Evolutionary conservation across 2,329 filamentous ascomycete species (phyloP), one percentile per base, ranked within the genome.

Genomic region (Lizonia empirigonia): DNA sequence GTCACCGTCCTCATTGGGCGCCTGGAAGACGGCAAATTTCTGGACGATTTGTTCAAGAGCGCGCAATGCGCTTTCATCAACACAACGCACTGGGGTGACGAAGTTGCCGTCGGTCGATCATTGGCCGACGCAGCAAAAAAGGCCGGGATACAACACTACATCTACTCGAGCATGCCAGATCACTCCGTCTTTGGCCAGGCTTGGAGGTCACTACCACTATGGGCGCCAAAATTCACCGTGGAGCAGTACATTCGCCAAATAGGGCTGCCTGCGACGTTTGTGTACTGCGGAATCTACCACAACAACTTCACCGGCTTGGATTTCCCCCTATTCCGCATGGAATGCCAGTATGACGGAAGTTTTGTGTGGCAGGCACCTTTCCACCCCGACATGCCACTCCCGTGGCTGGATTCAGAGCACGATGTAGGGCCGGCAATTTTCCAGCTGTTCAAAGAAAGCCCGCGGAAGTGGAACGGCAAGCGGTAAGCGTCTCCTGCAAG

Each of bases 141-240:
- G 64, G 89, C 88, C 30, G 86, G 89, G 40, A 85, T 97, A 37
- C 85, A 91, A 65, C 94, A 97, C 75, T 97, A 91, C 74, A 84
- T 99, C 70, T 99, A 97, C 77, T 96, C 91, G 62, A 95, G 91
- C 67, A 96, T 97, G 92, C 93, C 94, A 4, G 92, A 97, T 66
- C 92, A 97, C 73, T 87, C 88, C 13, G 84, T 88, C 33, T 91
- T 92, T 74, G 85, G 89, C 56, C 77, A 85, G 22, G 73, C 74
- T 44, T 96, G 91, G 90, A 90, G 88, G 35, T 87, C 89, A 1
- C 77, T 97, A 41, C 94, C 94, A 0, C 82, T 96, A 44, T 99
- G 94, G 93, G 86, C 89, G 4, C 87, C 88, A 55, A 99, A 99
- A 75, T 91, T 95, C 74, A 87, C 89, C 40, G 88, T 97, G 33